A percentile compares a stretch with the other conserved stretches of the same genome.
phyloP scores from a whole-genome alignment of 441 rosid species.

The Populus trichocarpa region DNA sequence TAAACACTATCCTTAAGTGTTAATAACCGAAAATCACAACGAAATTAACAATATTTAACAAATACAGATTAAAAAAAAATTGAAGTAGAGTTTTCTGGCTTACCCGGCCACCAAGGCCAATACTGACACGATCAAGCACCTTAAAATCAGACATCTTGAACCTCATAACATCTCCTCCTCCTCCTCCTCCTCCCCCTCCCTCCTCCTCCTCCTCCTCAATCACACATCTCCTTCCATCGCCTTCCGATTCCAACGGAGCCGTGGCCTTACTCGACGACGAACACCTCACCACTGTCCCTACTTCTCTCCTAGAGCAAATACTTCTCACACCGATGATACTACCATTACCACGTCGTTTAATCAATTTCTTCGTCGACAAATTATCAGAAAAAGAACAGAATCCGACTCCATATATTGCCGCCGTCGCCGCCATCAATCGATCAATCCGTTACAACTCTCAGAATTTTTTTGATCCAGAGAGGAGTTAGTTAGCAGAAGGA shows the following conservation, averaged over 20 bases:
- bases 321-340: constrained; percentile 20
- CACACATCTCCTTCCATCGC: constrained; percentile 19
- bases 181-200: constrained; percentile 28
- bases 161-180: constrained; percentile 54
- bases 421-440: constrained; percentile 41
- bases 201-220: constrained; percentile 33
- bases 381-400: constrained; percentile 29
- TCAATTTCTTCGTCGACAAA: constrained; percentile 31
- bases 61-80: neutral
- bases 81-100: neutral
- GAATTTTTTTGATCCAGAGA: neutral
- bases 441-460: neutral
- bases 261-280: constrained; percentile 35
- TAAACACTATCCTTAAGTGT: neutral
- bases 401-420: constrained; percentile 50
- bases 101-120: constrained; percentile 92
- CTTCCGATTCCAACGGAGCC: constrained; percentile 39
- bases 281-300: constrained; percentile 31
- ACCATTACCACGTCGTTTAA: constrained; percentile 14
- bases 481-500: neutral
- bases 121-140: constrained; percentile 72
- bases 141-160: constrained; percentile 76
- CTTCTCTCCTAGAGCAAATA: constrained; percentile 19
- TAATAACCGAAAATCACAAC: neutral
- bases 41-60: neutral